A percentile compares a stretch with the other conserved stretches of the same genome.
These are phyloP conservation scores for Aphanomyces euteiches DNA, from an alignment of 352 stramenopile genomes.

Conservation along the genomic window DNA sequence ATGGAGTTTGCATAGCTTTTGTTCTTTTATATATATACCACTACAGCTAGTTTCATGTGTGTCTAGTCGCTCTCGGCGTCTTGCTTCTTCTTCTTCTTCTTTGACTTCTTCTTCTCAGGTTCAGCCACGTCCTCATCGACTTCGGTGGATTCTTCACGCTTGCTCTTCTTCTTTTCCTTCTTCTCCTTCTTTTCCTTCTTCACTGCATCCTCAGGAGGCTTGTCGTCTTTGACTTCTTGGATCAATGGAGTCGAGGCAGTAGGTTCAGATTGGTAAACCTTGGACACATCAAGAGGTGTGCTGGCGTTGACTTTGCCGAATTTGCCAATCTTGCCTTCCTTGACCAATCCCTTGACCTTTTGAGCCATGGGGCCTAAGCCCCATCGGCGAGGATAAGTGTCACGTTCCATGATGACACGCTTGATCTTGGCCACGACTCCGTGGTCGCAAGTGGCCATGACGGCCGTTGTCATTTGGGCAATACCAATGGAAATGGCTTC, in stretches of 20 bases:
- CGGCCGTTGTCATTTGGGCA: conserved; percentile 99
- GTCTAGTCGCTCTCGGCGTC: conserved; percentile 18
- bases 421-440: conserved; percentile 99
- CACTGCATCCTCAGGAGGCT: neutral
- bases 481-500: conserved; percentile 99
- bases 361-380: conserved; percentile 98
- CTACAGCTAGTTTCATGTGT: neutral
- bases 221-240: conserved; percentile 50
- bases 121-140: conserved; percentile 46
- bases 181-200: conserved; percentile 57
- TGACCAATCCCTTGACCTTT: conserved; percentile 98
- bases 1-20: too few relatives aligned
- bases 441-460: conserved; percentile 99
- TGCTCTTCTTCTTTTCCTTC: conserved; percentile 73
- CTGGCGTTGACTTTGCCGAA: conserved; percentile 86
- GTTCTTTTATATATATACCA: conserved; percentile 4
- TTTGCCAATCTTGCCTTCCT: conserved; percentile 89
- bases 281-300: conserved; percentile 71
- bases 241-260: conserved; percentile 52
- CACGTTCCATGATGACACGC: conserved; percentile 99
- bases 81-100: conserved; percentile 89
- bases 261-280: conserved; percentile 60
- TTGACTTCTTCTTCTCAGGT: conserved; percentile 82
- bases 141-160: conserved; percentile 50
- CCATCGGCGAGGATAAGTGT: conserved; percentile 99